Evolutionary conservation across 371 early-diverging fungal species (phyloP).

Genomic region (Lichtheimia corymbifera): DNA sequence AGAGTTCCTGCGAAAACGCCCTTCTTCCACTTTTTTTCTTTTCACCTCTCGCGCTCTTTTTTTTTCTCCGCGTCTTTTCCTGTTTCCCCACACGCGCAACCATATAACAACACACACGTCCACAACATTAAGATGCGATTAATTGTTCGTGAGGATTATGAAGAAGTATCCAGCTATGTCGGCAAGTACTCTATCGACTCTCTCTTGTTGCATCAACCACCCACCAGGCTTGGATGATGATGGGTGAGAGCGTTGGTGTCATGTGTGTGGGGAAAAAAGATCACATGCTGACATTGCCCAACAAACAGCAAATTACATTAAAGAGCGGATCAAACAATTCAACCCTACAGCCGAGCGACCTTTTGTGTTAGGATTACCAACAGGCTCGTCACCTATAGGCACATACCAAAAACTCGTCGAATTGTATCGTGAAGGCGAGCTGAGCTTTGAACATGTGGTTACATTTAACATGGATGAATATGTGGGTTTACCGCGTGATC

Average conservation of each 20-base stretch:
- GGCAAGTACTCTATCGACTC: constrained; percentile 40
- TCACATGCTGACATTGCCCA: too few relatives aligned
- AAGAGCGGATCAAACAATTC: constrained; percentile 65
- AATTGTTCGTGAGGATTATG: constrained; percentile 69
- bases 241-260: too few relatives aligned
- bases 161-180: constrained; percentile 62
- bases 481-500: constrained; percentile 56
- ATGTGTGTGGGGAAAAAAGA: too few relatives aligned
- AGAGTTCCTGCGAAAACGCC: too few relatives aligned
- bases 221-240: neutral
- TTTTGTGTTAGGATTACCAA: constrained; percentile 84
- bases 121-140: constrained; percentile 55
- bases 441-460: constrained; percentile 62
- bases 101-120: neutral
- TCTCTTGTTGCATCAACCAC: neutral
- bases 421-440: constrained; percentile 51
- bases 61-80: too few relatives aligned
- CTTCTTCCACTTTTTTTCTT: too few relatives aligned
- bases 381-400: constrained; percentile 52
- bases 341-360: constrained; percentile 73
- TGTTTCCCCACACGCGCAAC: too few relatives aligned
- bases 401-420: constrained; percentile 55
- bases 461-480: constrained; percentile 64
- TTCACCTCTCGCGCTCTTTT: too few relatives aligned
- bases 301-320: constrained; percentile 20